Base-by-base conservation (phyloP, 495 filamentous ascomycete species). In the Halenospora varia region DNA sequence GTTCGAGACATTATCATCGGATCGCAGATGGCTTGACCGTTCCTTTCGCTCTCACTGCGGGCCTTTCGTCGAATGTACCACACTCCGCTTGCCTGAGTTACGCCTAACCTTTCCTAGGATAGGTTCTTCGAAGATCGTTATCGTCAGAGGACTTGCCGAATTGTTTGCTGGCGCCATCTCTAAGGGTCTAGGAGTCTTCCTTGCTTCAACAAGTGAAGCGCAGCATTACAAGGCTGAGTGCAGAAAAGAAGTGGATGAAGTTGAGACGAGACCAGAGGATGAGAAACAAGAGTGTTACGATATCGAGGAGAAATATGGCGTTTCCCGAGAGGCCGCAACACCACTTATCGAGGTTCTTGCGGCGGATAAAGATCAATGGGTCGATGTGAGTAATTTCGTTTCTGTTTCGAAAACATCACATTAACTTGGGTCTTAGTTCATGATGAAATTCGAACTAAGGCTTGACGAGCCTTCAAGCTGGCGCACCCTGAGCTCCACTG, bases 121-220 rank as follows among this genome's bases (percentile, higher is more conserved):
- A 19, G 82, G 82, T 45, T 74, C 78, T 39, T 75, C 80, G 0
- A 75, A 75, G 51, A 76, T 86, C 18, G 85, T 88, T 57, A 79
- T 88, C 55, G 77, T 82, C 51, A 84, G 81, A 24, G 84, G 85
- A 6, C 71, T 86, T 26, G 85, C 85, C 2, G 85, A 88, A 69
- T 77, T 88, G 18, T 80, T 84, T 57, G 77, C 75, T 10, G 84
- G 85, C 17, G 76, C 81, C 22, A 85, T 88, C 57, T 85, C 81
- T 17, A 88, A 88, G 85, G 85, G 85, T 11, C 76, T 88, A 10
- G 79, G 85, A 10, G 85, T 82, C n/a, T 88, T 80, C 53, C 63
- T 83, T 4, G 76, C 75, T 9, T 72, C 80, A 11, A 67, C 70
- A 10, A 82, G 74, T 2, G 79, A 82, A 22, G 50, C 66, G 29